Evolutionary conservation across 306 rosid species (phyloP).

Genomic region (Medicago lupulina): DNA sequence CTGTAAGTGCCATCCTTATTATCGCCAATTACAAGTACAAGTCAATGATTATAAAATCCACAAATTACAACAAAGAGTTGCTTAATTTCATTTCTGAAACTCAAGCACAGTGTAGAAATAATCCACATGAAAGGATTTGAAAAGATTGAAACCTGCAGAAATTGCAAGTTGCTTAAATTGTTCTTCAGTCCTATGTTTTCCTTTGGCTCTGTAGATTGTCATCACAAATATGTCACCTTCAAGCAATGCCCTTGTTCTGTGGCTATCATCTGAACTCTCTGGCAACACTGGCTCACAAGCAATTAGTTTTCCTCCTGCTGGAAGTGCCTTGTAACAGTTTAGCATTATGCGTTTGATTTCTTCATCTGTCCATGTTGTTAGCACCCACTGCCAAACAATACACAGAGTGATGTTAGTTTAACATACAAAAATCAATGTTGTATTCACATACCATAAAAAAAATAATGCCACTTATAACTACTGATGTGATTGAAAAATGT

Average conservation of each 20-base stretch:
- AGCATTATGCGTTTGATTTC: constrained; percentile 75
- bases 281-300: constrained; percentile 91
- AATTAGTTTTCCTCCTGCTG: constrained; percentile 79
- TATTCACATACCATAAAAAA: no score
- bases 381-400: constrained; percentile 67
- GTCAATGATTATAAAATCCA: constrained; percentile 24
- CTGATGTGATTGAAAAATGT: no score
- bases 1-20: not conserved
- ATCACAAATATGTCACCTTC: constrained; percentile 85
- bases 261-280: constrained; percentile 72
- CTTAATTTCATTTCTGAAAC: constrained; percentile 61
- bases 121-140: constrained; percentile 68
- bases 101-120: constrained; percentile 69
- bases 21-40: not conserved
- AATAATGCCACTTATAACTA: no score
- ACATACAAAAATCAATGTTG: no score
- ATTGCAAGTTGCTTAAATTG: constrained; percentile 62
- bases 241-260: constrained; percentile 72
- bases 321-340: constrained; percentile 78
- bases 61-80: not conserved
- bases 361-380: constrained; percentile 87
- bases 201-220: constrained; percentile 81
- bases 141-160: constrained; percentile 65
- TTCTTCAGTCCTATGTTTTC: constrained; percentile 79
- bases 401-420: not conserved